Base-by-base conservation (phyloP, 1,284 basidiomycete species). In the Earliella scabrosa region DNA sequence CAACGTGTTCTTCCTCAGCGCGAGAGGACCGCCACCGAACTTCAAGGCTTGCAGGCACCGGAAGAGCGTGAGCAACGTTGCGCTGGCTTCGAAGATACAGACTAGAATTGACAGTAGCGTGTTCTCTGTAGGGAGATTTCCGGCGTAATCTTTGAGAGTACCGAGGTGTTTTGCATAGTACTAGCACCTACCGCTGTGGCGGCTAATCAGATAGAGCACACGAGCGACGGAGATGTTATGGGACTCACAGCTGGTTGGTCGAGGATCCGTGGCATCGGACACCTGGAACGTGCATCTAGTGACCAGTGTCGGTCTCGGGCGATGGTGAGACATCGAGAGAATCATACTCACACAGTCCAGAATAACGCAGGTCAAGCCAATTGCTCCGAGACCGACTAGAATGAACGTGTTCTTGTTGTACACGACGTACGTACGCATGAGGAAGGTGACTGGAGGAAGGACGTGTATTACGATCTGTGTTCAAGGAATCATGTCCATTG, bases 401-500 rank as follows among this genome's bases (percentile, higher is more conserved):
- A 75, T 53, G 21, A 61, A 26, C 6, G 46, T 58, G 59, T 61
- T 73, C 43, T 63, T 58, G 16, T 57, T 61, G 41, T 61, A 76
- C 3, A 76, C 66, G 2, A 70, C 73, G 38, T 68, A 75, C 1
- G 72, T 73, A 40, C 74, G 58, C 21, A 63, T 60, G 13, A 66
- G 59, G 66, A 73, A 72, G 0, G 71, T 68, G 29, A 63, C 72
- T 74, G 36, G 9, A 18, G n/a, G 23, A 16, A 3, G 20, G n/a
- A 23, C n/a, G 13, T 18, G 18, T 23, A 35, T 14, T 3, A 36
- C 18, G 27, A 11, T 16, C 32, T 16, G 7, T 18, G 10, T 14
- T 34, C 5, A 20, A 21, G n/a, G n/a, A n/a, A n/a, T n/a, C 32
- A 24, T n/a, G 20, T 13, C 14, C 2, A 24, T 18, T 14, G 21